These are phyloP conservation scores for Alternaria sp. DNA, from an alignment of 2,329 filamentous ascomycete genomes.

Conservation along the genomic window DNA sequence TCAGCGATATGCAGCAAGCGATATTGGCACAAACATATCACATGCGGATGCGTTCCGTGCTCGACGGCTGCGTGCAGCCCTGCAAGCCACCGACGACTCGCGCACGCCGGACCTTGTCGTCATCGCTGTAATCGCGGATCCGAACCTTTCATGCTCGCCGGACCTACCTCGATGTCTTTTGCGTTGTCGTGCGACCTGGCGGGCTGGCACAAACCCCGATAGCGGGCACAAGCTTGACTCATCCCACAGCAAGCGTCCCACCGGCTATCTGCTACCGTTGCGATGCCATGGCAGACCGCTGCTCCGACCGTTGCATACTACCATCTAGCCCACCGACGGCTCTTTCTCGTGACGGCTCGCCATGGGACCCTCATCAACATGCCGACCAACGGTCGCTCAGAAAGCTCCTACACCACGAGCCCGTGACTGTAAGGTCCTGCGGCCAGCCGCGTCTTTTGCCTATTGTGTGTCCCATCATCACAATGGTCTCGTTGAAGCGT, in stretches of 20 bases:
- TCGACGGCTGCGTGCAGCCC: slow-evolving; percentile 37
- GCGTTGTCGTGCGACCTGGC: slow-evolving; percentile 20
- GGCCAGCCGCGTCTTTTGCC: slow-evolving; percentile 31
- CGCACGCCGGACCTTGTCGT: slow-evolving; percentile 20
- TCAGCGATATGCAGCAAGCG: slow-evolving; percentile 32
- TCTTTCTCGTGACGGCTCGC: slow-evolving; percentile 23
- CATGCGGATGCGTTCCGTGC: slow-evolving; percentile 20
- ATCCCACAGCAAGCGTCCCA: slow-evolving; percentile 21
- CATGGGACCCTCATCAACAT: slow-evolving; percentile 34
- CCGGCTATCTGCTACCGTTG: slow-evolving; percentile 11
- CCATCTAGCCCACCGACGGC: slow-evolving; percentile 18
- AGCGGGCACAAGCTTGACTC: slow-evolving; percentile 24
- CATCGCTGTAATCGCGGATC: slow-evolving; percentile 11
- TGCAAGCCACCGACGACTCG: slow-evolving; percentile 16
- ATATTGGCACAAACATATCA: slow-evolving; percentile 38
- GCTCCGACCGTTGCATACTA: slow-evolving; percentile 30
- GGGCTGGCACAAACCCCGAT: slow-evolving; percentile 1
- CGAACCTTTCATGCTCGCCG: slow-evolving; percentile 9
- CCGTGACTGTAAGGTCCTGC: slow-evolving; percentile 48
- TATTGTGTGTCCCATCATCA: slow-evolving; percentile 38
- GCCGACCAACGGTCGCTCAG: slow-evolving; percentile 40
- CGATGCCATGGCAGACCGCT: slow-evolving; percentile 36
- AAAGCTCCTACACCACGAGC: slow-evolving; percentile 38
- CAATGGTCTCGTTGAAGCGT: slow-evolving; percentile 33
- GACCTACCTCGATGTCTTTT: slow-evolving; percentile 15